Base-by-base conservation (phyloP, 805 yeast genomes). In the Metschnikowia noctiluminum region DNA sequence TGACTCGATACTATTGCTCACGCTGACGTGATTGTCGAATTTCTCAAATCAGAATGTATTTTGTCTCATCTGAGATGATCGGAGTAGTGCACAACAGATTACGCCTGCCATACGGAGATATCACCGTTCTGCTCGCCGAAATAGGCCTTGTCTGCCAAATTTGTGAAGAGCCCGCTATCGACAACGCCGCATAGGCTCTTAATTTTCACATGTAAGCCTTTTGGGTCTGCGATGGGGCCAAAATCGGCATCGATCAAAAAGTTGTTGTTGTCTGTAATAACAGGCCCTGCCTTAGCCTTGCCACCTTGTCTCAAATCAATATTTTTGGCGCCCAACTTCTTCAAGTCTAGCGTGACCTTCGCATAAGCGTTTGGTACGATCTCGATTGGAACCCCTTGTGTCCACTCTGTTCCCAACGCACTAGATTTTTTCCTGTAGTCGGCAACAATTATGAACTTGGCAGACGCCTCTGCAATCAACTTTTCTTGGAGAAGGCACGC, bases 401-500 rank as follows among this genome's bases (percentile, higher is more conserved):
- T 78, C 99, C 99, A 94, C 35, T 76, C 74, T 28, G 79, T 74
- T 35, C 99, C 98, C 58, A 94, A 77, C 34, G 74, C 62, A 26
- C 80, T 76, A 16, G 95, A 82, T 62, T 81, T 84, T 71, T 94
- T 94, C 62, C 97, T 77, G 64, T 81, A 85, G 68, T 94, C 99
- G 1, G 98, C 99, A 44, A 94, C 97, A 16, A 92, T 77, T 28
- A 94, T 74, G 62, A 92, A 90, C 59, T 78, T 79, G 50, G 79
- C 72, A 3, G 97, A 82, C 52, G 89, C 81, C 48, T 81, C 78
- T 14, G 97, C 96, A 12, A 94, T 96, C 46, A 94, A 76, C 70
- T 94, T 94, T 67, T 94, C 99, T 71, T 92, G 99, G 71, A 94
- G 85, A 54, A 90, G 75, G 68, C 99, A 94, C 1, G 97, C 99